phyloP scores from a whole-genome alignment of 768 basidiomycete species.

The Lactarius pseudohatsudake region DNA sequence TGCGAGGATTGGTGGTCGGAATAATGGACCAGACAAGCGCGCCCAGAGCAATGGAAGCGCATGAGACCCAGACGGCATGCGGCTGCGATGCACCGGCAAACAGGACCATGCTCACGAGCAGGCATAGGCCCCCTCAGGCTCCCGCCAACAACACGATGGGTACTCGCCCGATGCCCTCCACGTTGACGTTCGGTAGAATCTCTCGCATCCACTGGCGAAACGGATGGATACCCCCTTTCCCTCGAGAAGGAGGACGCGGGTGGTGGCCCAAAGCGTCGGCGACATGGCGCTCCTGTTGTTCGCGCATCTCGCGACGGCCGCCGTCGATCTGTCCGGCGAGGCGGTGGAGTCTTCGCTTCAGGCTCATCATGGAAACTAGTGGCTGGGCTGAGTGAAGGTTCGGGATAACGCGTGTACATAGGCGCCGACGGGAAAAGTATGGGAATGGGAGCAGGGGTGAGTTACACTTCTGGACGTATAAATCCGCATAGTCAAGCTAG shows the following conservation, averaged over 20 bases:
- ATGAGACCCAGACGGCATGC: conserved; percentile 17
- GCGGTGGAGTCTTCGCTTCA: conserved; percentile 13
- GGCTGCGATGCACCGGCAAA: conserved; percentile 15
- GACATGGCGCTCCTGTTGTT: background rate
- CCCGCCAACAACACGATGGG: conserved; percentile 13
- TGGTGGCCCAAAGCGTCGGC: background rate
- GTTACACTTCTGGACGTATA: no score
- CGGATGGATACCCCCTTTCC: background rate
- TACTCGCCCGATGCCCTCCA: conserved; percentile 17
- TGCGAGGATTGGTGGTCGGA: background rate
- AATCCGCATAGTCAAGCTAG: no score
- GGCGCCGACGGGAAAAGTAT: no score
- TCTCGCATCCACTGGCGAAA: background rate
- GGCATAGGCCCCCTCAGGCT: conserved; percentile 12
- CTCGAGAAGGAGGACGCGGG: background rate
- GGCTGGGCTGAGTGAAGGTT: conserved; percentile 10
- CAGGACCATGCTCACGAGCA: conserved; percentile 18
- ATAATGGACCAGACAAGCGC: background rate
- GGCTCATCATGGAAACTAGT: conserved; percentile 16
- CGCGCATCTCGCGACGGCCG: conserved; percentile 13
- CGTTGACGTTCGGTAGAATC: background rate
- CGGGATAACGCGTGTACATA: background rate
- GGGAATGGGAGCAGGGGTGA: no score
- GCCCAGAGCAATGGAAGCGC: background rate
- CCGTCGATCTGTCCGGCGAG: conserved; percentile 17